Evolutionary conservation across 2,329 filamentous ascomycete genomes (phyloP), one percentile per base, ranked within the genome.

Genomic region (Albophoma yamanashiensis): DNA sequence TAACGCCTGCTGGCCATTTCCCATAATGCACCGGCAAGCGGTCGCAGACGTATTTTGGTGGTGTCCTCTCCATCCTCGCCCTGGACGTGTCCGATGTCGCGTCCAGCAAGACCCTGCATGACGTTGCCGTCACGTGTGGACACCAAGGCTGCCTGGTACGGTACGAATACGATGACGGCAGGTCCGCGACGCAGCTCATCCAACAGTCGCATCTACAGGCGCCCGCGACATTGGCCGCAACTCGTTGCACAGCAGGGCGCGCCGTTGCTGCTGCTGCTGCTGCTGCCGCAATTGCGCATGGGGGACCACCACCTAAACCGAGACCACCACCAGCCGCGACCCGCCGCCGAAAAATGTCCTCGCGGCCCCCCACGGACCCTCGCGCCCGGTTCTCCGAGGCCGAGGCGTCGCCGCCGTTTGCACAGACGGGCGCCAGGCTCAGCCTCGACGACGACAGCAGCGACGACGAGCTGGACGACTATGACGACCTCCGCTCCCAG

Each of bases 381-480:
- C 39, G 40, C 43, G 9, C 43, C 43, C n/a, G 12, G 8, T 3
- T 11, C 11, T 64, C 63, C 53, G 65, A 58, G 58, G 62, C 58
- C 62, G 66, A 69, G 60, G 65, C 66, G 25, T 69, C 70, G 57
- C 70, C 73, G 25, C 71, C 71, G n/a, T 76, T 76, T 64, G 73
- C 74, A 57, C 74, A 75, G 66, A 76, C 74, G 40, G 71, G 72
- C 52, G 68, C 70, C 55, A 73, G 75, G 56, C 70, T 74, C 63
- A 66, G 61, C 57, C 70, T 74, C 57, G 72, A 75, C 60, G 69
- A 71, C 57, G 72, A 75, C 60, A 69, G 70, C 64, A 69, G 67
- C 65, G 69, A 73, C 63, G 69, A 73, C 63, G 70, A 71, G 22
- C 69, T 64, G 60, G 64, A 67, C 27, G 61, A 61, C 17, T 63